Evolutionary conservation across 208 protist species (phyloP).

Genomic region (Crithidia sp.): DNA sequence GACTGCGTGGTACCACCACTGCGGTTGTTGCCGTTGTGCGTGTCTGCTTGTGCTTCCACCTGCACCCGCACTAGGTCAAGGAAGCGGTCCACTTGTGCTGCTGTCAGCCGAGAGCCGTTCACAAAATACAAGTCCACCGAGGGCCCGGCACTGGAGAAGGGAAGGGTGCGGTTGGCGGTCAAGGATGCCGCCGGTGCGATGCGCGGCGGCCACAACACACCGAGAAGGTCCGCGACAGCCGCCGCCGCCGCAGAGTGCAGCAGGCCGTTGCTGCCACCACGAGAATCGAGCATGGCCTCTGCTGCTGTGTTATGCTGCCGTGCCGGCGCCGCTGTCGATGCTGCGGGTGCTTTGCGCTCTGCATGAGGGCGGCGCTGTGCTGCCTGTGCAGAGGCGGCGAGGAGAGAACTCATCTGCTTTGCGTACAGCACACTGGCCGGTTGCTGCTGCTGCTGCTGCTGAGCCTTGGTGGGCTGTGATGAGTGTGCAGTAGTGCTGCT

Average conservation of each 20-base stretch:
- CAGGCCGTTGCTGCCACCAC: neutral
- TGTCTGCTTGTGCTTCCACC: conserved; percentile 28
- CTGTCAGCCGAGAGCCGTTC: conserved; percentile 61
- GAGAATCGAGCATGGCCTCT: no score
- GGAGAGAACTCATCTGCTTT: neutral
- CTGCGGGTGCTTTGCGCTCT: neutral
- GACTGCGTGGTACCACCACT: neutral
- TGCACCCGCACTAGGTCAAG: conserved; percentile 57
- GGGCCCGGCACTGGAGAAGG: no score
- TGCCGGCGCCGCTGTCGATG: neutral
- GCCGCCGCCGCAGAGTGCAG: conserved; percentile 22
- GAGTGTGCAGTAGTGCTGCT: neutral
- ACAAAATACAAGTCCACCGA: conserved; percentile 53
- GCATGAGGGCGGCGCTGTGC: neutral
- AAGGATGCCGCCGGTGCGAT: neutral
- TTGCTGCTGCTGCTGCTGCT: neutral
- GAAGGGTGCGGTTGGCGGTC: neutral
- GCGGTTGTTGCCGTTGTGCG: neutral
- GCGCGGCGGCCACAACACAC: conserved; percentile 66
- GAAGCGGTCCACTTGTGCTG: conserved; percentile 51
- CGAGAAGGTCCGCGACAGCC: conserved; percentile 51
- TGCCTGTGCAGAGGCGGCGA: neutral
- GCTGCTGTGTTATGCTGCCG: neutral
- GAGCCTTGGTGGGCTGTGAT: neutral
- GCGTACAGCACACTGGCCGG: neutral